phyloP scores from a whole-genome alignment of 257 asterid species.

The Solanum piurae region DNA sequence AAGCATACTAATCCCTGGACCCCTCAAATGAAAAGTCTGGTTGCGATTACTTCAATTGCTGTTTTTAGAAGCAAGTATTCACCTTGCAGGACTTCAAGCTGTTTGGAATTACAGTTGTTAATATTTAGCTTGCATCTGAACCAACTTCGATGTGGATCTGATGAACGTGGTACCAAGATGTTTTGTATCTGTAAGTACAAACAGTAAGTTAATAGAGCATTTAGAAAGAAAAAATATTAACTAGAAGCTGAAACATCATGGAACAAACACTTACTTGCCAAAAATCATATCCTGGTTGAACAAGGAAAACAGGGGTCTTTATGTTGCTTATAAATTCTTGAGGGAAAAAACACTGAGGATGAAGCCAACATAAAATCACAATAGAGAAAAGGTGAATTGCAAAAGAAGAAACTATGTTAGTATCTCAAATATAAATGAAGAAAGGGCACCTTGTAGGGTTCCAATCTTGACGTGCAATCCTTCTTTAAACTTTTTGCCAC shows the following conservation, averaged over 20 bases:
- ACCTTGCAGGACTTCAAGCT: slow-evolving; percentile 76
- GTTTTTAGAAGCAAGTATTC: background rate
- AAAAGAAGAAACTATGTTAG: slow-evolving; percentile 1
- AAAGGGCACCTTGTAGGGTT: slow-evolving; percentile 60
- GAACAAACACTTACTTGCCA: slow-evolving; percentile 63
- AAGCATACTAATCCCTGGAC: background rate
- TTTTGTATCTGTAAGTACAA: slow-evolving; percentile 50
- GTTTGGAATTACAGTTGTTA: slow-evolving; percentile 48
- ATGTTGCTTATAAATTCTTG: slow-evolving; percentile 61
- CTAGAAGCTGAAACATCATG: background rate
- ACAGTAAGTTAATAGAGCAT: background rate
- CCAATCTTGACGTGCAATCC: slow-evolving; percentile 61
- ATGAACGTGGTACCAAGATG: slow-evolving; percentile 53
- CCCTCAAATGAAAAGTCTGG: background rate
- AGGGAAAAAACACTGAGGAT: slow-evolving; percentile 83
- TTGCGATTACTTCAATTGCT: background rate
- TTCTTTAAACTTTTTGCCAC: slow-evolving; percentile 55
- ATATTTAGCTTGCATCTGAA: slow-evolving; percentile 64
- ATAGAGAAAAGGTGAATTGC: slow-evolving; percentile 1
- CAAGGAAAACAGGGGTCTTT: slow-evolving; percentile 80
- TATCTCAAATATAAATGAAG: background rate
- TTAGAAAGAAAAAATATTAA: background rate
- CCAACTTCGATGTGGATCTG: slow-evolving; percentile 65
- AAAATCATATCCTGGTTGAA: slow-evolving; percentile 85
- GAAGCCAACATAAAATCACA: slow-evolving; percentile 4